Conservation (phyloP, 129 eudicot species). For the Arctium minus region DNA sequence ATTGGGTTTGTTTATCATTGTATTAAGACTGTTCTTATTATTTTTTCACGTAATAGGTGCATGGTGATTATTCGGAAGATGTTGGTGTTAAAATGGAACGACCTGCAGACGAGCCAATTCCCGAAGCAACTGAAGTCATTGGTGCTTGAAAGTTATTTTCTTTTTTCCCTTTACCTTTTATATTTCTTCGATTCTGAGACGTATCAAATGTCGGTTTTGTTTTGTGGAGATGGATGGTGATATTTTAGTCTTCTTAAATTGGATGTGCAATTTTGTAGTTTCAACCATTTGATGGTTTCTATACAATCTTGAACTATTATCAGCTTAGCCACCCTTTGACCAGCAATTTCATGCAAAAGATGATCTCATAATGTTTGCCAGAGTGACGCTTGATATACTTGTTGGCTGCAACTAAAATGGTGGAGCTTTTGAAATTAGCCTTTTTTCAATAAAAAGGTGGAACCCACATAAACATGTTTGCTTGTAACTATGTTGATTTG, state of each 20-base stretch:
- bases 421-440: no score
- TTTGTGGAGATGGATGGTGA: background rate
- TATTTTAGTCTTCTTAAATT: background rate
- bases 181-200: background rate
- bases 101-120: conserved; percentile 49
- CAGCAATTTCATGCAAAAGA: background rate
- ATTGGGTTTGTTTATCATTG: no score
- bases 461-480: no score
- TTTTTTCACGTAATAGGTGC: conserved; percentile 24
- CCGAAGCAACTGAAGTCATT: conserved; percentile 46
- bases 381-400: no score
- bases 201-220: background rate
- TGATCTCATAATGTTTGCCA: no score
- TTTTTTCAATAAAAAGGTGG: no score
- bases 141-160: conserved; percentile 36
- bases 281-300: background rate
- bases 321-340: background rate
- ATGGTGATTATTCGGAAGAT: conserved; percentile 57
- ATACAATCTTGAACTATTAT: background rate
- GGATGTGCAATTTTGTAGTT: conserved; percentile 4
- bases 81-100: conserved; percentile 46
- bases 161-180: background rate
- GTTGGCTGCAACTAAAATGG: no score
- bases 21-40: background rate
- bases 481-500: no score